Conservation (phyloP, 257 asterid genomes). For the Rhazya stricta region DNA sequence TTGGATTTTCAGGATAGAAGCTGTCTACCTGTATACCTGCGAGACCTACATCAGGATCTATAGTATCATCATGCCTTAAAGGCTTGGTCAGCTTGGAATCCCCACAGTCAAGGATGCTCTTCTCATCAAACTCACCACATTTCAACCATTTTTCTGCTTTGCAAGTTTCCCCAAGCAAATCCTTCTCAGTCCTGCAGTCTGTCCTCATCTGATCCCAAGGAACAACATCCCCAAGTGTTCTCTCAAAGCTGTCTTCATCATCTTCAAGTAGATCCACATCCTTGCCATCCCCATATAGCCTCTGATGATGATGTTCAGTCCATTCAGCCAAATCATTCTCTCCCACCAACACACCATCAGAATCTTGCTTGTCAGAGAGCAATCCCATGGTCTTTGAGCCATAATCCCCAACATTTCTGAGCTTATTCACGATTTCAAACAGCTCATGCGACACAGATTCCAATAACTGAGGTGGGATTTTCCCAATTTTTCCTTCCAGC, state of each 20-base stretch:
- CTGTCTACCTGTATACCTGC: slow-evolving; percentile 71
- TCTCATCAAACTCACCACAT: slow-evolving; percentile 69
- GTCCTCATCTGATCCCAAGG: slow-evolving; percentile 88
- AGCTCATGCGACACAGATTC: slow-evolving; percentile 72
- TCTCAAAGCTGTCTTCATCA: slow-evolving; percentile 92
- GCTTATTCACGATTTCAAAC: slow-evolving; percentile 57
- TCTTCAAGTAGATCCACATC: slow-evolving; percentile 84
- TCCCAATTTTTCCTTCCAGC: slow-evolving; percentile 76
- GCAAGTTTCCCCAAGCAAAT: slow-evolving; percentile 66
- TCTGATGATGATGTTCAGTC: slow-evolving; percentile 73
- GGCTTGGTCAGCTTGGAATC: slow-evolving; percentile 37
- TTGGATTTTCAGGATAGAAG: slow-evolving; percentile 83
- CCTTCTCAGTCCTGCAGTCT: slow-evolving; percentile 57
- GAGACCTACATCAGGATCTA: slow-evolving; percentile 80
- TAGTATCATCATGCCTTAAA: slow-evolving; percentile 48
- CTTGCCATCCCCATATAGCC: slow-evolving; percentile 47
- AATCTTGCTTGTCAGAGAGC: slow-evolving; percentile 64
- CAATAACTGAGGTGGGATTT: slow-evolving; percentile 49
- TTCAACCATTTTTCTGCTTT: slow-evolving; percentile 85
- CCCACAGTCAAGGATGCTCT: slow-evolving; percentile 56
- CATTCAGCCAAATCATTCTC: slow-evolving; percentile 95
- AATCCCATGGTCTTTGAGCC: slow-evolving; percentile 60
- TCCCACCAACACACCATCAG: slow-evolving; percentile 81
- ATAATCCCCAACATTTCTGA: slow-evolving; percentile 66
- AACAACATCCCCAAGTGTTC: slow-evolving; percentile 97